Evolutionary conservation across 345 rosid genomes (phyloP).

Genomic region (Reutealis trisperma): DNA sequence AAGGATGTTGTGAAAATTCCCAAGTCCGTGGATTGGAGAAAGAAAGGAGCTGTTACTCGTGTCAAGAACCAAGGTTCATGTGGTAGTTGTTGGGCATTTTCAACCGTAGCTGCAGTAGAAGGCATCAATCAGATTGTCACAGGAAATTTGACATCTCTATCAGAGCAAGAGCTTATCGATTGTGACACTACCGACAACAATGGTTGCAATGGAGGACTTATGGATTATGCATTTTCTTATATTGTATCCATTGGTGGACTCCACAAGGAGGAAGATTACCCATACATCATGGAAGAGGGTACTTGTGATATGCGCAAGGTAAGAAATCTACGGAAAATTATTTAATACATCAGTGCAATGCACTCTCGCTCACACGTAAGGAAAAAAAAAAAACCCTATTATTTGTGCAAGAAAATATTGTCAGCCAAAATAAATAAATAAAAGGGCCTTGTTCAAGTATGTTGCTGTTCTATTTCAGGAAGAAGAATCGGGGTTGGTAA

Average conservation of each 20-base stretch:
- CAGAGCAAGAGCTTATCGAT: slow-evolving; percentile 37
- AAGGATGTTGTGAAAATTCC: slow-evolving; percentile 21
- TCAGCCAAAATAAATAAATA: too few species aligned
- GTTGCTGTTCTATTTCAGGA: slow-evolving; percentile 8
- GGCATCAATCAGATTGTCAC: slow-evolving; percentile 33
- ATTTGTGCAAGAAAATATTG: too few species aligned
- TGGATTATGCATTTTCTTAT: slow-evolving; percentile 37
- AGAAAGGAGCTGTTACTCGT: slow-evolving; percentile 32
- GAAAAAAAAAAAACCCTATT: too few species aligned
- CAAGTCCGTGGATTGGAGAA: slow-evolving; percentile 35
- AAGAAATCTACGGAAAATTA: not conserved
- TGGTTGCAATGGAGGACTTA: slow-evolving; percentile 34
- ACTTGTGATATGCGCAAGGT: slow-evolving; percentile 32
- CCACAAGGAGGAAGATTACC: slow-evolving; percentile 30
- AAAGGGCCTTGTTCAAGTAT: too few species aligned
- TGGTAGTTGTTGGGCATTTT: slow-evolving; percentile 40
- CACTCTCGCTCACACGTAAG: too few species aligned
- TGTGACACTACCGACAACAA: slow-evolving; percentile 30
- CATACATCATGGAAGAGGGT: slow-evolving; percentile 36
- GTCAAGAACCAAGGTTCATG: slow-evolving; percentile 40
- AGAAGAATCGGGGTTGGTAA: slow-evolving; percentile 22
- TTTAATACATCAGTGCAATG: too few species aligned
- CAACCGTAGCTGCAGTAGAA: slow-evolving; percentile 35
- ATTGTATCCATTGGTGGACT: slow-evolving; percentile 30
- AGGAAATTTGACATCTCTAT: slow-evolving; percentile 31